A percentile compares a stretch with the other conserved stretches of the same genome.
phyloP scores from a whole-genome alignment of 106 monocot species.

The Acorus calamus region DNA sequence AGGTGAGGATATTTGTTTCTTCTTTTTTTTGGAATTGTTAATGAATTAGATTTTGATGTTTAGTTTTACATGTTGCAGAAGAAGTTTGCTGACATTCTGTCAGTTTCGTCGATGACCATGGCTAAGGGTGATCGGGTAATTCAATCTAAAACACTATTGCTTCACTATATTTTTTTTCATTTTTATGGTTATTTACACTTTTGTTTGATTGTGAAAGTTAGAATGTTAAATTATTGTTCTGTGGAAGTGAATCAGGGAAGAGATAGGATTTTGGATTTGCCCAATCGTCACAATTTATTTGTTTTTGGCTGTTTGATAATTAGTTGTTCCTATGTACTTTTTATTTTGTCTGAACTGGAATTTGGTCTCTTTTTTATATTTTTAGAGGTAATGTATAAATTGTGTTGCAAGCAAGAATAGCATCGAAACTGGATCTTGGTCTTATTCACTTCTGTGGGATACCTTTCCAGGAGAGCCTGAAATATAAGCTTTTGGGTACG shows the following conservation, averaged over 20 bases:
- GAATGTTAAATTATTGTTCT: too few species aligned
- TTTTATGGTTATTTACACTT: too few species aligned
- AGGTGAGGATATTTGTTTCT: slow-evolving; percentile 22
- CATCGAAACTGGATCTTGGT: too few species aligned
- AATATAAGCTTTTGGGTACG: slow-evolving; percentile 75
- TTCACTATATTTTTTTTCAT: background rate
- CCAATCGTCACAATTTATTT: too few species aligned
- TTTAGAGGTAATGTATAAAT: too few species aligned
- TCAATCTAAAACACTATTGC: background rate
- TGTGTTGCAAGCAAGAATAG: too few species aligned
- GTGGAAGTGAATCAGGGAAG: too few species aligned
- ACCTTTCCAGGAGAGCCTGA: slow-evolving; percentile 75
- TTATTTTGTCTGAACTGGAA: background rate
- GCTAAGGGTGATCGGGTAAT: slow-evolving; percentile 84
- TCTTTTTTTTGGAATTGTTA: background rate
- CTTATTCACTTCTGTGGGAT: too few species aligned
- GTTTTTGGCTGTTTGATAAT: too few species aligned
- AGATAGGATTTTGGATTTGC: too few species aligned
- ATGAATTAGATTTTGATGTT: background rate
- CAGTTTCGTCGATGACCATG: slow-evolving; percentile 97
- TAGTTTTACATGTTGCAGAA: slow-evolving; percentile 43
- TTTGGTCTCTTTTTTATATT: background rate
- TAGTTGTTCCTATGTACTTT: too few species aligned
- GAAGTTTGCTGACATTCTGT: slow-evolving; percentile 85
- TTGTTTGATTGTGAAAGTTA: too few species aligned